These are phyloP conservation scores for Naganishia sp. DNA, from an alignment of 1,284 basidiomycete species.

Conservation along the genomic window DNA sequence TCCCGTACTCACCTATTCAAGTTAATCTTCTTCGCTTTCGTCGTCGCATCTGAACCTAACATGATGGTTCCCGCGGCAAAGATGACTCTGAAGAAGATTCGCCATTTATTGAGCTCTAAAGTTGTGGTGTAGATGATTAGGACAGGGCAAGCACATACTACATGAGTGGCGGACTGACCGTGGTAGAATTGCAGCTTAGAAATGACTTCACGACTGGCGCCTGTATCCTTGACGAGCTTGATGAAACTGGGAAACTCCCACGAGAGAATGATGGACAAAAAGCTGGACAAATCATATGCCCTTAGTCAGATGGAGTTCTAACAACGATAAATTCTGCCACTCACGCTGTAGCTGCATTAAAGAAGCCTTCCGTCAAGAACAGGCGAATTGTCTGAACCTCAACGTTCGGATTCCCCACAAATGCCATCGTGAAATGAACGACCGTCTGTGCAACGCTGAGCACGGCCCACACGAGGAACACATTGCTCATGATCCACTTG, in stretches of 20 bases:
- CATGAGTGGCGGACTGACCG: slow-evolving; percentile 1
- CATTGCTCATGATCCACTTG: slow-evolving; percentile 27
- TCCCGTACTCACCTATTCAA: slow-evolving; percentile 18
- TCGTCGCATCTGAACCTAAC: slow-evolving; percentile 12
- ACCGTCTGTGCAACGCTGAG: slow-evolving; percentile 15
- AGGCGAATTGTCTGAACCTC: slow-evolving; percentile 18
- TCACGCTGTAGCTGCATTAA: slow-evolving; percentile 15
- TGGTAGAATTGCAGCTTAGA: slow-evolving; percentile 30
- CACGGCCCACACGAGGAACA: slow-evolving; percentile 17
- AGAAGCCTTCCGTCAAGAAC: slow-evolving; percentile 16
- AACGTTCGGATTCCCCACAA: slow-evolving; percentile 6
- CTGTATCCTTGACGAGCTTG: slow-evolving; percentile 19
- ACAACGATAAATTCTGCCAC: background rate
- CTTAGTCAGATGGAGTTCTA: background rate
- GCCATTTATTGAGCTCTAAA: slow-evolving; percentile 30
- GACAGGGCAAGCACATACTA: background rate
- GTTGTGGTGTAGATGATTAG: background rate
- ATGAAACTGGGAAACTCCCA: slow-evolving; percentile 25
- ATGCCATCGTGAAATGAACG: slow-evolving; percentile 17
- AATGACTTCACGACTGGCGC: slow-evolving; percentile 24
- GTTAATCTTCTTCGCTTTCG: slow-evolving; percentile 3
- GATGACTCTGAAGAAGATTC: slow-evolving; percentile 22
- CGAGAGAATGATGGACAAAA: slow-evolving; percentile 23
- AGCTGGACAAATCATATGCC: background rate
- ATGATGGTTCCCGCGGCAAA: slow-evolving; percentile 8